Percentiles rank a stretch among this genome's conserved stretches.
phyloP scores from a whole-genome alignment of 345 rosid genomes.

The Psidium friedrichsthalianum region DNA sequence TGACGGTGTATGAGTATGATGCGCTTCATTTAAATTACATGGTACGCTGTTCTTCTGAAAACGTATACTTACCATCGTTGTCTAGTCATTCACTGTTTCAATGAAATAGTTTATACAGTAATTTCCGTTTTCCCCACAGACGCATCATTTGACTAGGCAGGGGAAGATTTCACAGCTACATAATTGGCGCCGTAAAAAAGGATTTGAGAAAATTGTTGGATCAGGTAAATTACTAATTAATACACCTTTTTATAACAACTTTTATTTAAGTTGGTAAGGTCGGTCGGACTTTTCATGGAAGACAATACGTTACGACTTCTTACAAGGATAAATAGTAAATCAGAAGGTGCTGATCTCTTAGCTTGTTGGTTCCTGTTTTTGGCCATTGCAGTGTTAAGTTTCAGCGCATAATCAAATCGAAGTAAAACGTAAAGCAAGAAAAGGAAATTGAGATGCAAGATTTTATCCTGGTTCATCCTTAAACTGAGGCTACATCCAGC shows the following conservation, averaged over 20 bases:
- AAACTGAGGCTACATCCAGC: too few relatives aligned
- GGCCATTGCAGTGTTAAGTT: too few relatives aligned
- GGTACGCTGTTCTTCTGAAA: constrained; percentile 22
- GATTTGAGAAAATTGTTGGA: constrained; percentile 95
- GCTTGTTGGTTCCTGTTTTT: neutral
- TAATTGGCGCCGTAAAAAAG: constrained; percentile 77
- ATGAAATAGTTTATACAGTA: neutral
- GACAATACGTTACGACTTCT: neutral
- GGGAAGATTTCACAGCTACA: constrained; percentile 65
- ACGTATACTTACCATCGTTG: neutral
- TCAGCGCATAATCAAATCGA: too few relatives aligned
- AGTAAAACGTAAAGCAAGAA: too few relatives aligned
- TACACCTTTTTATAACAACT: neutral
- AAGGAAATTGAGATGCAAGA: too few relatives aligned
- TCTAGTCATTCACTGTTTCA: neutral
- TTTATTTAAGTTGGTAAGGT: neutral
- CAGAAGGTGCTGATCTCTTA: neutral
- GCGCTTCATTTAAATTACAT: constrained; percentile 64
- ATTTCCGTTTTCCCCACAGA: constrained; percentile 17
- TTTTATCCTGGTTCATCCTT: too few relatives aligned
- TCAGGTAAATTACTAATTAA: constrained; percentile 32
- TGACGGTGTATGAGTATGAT: constrained; percentile 57
- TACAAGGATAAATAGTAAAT: neutral
- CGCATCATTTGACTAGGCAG: constrained; percentile 54
- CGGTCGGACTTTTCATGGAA: neutral